Evolutionary conservation across 768 basidiomycete species (phyloP).

Genomic region (Leccinum variicolor): DNA sequence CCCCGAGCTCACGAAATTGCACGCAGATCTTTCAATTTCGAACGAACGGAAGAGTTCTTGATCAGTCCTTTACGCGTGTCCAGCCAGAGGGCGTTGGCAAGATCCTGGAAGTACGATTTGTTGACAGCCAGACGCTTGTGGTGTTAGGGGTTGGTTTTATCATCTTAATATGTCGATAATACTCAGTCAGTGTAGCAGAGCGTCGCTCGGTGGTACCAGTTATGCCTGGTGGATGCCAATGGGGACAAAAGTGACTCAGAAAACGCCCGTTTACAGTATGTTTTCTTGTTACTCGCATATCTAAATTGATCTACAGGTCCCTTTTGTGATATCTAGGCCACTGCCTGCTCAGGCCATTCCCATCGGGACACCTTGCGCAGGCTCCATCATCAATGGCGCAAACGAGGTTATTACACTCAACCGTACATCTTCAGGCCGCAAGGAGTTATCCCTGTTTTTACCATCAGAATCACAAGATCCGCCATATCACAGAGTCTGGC

Average conservation of each 20-base stretch:
- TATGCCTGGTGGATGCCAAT: conserved; percentile 10
- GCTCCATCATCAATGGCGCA: conserved; percentile 7
- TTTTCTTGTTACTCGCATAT: not conserved
- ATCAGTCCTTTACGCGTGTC: conserved; percentile 9
- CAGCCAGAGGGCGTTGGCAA: conserved; percentile 20
- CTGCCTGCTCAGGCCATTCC: conserved; percentile 3
- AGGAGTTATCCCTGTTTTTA: conserved; percentile 18
- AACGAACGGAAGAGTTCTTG: not conserved
- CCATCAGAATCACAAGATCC: conserved; percentile 6
- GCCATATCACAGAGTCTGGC: conserved; percentile 18
- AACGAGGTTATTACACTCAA: conserved; percentile 20
- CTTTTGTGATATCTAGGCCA: conserved; percentile 11
- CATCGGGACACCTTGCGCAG: conserved; percentile 4
- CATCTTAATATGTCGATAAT: not conserved
- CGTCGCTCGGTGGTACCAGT: conserved; percentile 19
- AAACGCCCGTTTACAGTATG: conserved; percentile 18
- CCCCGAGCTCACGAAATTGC: not conserved
- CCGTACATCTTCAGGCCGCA: conserved; percentile 13
- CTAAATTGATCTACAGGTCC: conserved; percentile 6
- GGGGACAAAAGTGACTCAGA: conserved; percentile 6
- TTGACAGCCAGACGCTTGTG: conserved; percentile 21
- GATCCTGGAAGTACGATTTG: conserved; percentile 19
- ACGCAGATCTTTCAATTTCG: conserved; percentile 23
- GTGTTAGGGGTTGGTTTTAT: conserved; percentile 24
- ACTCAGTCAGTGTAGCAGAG: conserved; percentile 11